phyloP scores from a whole-genome alignment of 176 grass and related monocot species.

The Eragrostis curvula region DNA sequence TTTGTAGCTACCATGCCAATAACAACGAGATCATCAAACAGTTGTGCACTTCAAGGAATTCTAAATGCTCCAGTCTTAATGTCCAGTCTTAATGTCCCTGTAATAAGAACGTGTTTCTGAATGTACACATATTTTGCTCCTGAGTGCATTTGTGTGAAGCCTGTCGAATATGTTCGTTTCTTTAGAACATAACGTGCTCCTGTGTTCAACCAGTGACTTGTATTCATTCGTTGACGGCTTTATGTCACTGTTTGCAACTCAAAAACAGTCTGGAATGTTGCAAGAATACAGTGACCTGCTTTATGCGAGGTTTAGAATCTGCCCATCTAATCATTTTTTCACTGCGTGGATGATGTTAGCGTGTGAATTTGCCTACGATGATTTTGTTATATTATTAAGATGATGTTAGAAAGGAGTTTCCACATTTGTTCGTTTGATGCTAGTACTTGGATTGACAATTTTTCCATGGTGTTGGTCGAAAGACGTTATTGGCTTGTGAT shows the following conservation, averaged over 20 bases:
- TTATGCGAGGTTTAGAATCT: neutral
- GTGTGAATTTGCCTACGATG: neutral
- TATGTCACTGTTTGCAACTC: neutral
- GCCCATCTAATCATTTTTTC: neutral
- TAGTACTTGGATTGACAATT: neutral
- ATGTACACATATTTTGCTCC: neutral
- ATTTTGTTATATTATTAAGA: neutral
- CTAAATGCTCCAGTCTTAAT: neutral
- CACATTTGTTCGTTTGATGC: neutral
- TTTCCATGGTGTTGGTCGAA: no score
- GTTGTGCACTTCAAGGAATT: neutral
- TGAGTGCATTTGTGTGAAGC: neutral
- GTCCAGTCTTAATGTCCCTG: constrained; percentile 1
- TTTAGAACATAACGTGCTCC: neutral
- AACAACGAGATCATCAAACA: constrained; percentile 23
- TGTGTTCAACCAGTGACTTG: neutral
- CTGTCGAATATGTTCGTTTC: neutral
- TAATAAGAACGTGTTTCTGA: constrained; percentile 40
- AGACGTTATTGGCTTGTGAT: neutral
- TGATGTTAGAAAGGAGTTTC: neutral
- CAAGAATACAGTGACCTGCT: neutral
- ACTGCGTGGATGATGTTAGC: neutral
- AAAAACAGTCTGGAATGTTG: neutral
- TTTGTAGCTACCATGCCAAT: constrained; percentile 37
- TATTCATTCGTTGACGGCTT: neutral